Percentiles rank a stretch among this genome's conserved stretches.
Conservation (phyloP, 1,284 basidiomycete species). For the Ceratobasidium theobromae region DNA sequence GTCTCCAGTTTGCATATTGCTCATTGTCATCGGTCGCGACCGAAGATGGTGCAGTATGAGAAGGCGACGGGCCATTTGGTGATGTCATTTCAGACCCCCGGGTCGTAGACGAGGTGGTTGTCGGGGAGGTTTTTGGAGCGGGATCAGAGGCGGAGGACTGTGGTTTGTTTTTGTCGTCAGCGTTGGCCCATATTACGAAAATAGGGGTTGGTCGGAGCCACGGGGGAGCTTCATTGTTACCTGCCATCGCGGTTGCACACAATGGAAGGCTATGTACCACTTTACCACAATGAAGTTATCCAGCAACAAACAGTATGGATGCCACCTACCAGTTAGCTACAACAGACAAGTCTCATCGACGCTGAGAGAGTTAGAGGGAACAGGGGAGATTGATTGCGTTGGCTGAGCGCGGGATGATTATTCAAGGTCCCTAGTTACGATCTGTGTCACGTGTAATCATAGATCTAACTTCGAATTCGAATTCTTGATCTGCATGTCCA, state of each 20-base stretch:
- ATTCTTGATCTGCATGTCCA: constrained; percentile 4
- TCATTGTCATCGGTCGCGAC: not conserved
- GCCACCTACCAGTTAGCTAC: not conserved
- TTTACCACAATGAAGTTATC: constrained; percentile 13
- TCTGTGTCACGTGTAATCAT: not conserved
- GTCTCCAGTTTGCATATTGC: constrained; percentile 2
- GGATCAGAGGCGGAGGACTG: not conserved
- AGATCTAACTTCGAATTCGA: not conserved
- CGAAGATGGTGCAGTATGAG: not conserved
- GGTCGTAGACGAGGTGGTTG: not conserved
- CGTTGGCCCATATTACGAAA: not conserved
- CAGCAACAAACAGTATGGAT: not conserved
- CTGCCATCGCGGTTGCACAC: constrained; percentile 2
- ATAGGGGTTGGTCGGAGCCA: constrained; percentile 8
- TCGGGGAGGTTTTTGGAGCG: not conserved
- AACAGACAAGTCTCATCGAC: too few species aligned
- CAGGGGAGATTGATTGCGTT: too few species aligned
- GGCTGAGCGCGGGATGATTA: not conserved
- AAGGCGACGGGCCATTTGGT: not conserved
- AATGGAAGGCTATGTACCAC: not conserved
- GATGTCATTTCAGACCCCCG: not conserved
- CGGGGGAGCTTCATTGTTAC: not conserved
- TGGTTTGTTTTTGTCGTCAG: not conserved
- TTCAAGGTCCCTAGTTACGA: constrained; percentile 5
- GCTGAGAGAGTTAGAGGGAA: too few species aligned